Conservation (phyloP, 306 rosid genomes). For the Dryas drummondii region DNA sequence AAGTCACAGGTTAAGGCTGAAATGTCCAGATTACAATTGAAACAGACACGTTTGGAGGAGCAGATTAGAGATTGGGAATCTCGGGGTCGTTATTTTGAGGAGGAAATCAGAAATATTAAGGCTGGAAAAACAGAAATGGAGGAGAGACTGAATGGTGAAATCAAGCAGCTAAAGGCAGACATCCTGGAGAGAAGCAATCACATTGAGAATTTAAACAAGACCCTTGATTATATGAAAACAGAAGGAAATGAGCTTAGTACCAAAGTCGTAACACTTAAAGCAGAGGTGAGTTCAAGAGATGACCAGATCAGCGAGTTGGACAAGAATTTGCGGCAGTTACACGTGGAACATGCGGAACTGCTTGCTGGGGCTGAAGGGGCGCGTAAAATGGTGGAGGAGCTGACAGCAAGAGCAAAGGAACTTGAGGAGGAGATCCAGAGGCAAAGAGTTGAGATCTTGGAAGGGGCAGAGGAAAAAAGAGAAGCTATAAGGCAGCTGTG, state of each 20-base stretch:
- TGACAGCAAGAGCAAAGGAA: constrained; percentile 46
- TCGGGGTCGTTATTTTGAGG: constrained; percentile 69
- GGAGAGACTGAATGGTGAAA: constrained; percentile 47
- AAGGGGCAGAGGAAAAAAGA: constrained; percentile 86
- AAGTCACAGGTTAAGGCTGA: constrained; percentile 78
- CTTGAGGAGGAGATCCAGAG: constrained; percentile 68
- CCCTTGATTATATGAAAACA: constrained; percentile 36
- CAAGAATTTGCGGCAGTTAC: constrained; percentile 49
- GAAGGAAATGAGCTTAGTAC: constrained; percentile 56
- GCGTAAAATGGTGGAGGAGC: constrained; percentile 43
- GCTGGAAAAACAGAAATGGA: constrained; percentile 55
- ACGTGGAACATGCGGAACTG: constrained; percentile 49
- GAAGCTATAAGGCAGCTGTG: constrained; percentile 94
- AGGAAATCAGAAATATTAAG: constrained; percentile 70
- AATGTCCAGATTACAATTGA: constrained; percentile 54
- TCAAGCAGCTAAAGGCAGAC: constrained; percentile 45
- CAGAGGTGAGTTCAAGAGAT: constrained; percentile 46
- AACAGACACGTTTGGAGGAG: constrained; percentile 45
- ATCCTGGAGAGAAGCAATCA: constrained; percentile 39
- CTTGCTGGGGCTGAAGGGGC: constrained; percentile 48
- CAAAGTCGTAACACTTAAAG: constrained; percentile 39
- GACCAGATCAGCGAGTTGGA: constrained; percentile 36
- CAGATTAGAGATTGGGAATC: constrained; percentile 68
- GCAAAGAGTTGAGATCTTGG: constrained; percentile 51
- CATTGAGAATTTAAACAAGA: constrained; percentile 43